These are phyloP conservation scores for Neurospora sp. DNA, from an alignment of 495 filamentous ascomycete genomes.

Conservation along the genomic window DNA sequence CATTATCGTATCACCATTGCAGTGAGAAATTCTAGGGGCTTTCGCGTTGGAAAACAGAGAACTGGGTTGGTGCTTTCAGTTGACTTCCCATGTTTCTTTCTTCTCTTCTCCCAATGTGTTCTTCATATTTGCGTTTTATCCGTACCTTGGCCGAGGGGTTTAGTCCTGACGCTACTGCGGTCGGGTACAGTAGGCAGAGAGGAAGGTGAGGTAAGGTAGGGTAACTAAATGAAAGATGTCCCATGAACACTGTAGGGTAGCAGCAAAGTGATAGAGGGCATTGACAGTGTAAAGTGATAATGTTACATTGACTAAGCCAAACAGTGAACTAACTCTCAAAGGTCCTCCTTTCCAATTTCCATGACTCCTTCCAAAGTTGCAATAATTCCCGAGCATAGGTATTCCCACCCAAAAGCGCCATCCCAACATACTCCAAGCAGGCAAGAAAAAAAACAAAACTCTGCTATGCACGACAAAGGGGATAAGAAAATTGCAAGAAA, in stretches of 20 bases:
- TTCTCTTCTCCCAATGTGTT: neutral
- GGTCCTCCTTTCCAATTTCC: neutral
- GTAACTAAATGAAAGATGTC: neutral
- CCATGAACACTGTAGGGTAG: neutral
- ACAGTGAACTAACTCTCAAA: neutral
- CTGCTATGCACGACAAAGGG: neutral
- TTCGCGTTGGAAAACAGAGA: too few relatives aligned
- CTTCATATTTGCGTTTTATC: neutral
- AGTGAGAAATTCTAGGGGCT: neutral
- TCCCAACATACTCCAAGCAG: neutral
- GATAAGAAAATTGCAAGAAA: neutral
- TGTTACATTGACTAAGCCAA: neutral
- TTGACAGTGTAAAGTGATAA: neutral
- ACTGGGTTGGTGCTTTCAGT: too few relatives aligned
- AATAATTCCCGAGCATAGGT: neutral
- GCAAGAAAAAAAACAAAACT: neutral
- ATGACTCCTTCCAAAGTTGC: neutral
- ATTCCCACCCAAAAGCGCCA: neutral
- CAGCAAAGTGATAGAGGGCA: neutral
- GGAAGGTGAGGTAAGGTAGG: neutral
- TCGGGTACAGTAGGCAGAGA: neutral
- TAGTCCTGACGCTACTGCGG: neutral
- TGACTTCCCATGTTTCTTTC: too few relatives aligned
- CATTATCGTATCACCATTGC: neutral
- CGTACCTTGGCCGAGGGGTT: neutral